Conservation (phyloP, 2,329 filamentous ascomycete species). For the Beauveria asiatica region DNA sequence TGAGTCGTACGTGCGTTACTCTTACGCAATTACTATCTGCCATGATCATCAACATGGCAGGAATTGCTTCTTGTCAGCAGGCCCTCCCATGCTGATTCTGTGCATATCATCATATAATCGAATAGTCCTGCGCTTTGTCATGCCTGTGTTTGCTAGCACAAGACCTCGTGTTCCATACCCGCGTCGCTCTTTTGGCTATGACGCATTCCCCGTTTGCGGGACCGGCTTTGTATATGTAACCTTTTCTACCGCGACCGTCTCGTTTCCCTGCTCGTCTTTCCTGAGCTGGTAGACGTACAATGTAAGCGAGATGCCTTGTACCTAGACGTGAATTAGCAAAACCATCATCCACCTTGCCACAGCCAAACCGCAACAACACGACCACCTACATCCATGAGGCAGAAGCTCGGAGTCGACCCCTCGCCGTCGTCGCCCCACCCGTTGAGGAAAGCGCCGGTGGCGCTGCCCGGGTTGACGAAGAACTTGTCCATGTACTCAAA, state of each 20-base stretch:
- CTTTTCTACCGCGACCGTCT: slow-evolving; percentile 78
- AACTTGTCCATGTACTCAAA: slow-evolving; percentile 70
- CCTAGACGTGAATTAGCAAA: slow-evolving; percentile 43
- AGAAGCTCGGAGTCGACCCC: slow-evolving; percentile 83
- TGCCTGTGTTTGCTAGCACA: not conserved
- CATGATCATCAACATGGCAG: not conserved
- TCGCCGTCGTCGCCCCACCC: slow-evolving; percentile 52
- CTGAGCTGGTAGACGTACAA: slow-evolving; percentile 87
- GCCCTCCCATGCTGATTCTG: not conserved
- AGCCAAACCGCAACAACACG: not conserved
- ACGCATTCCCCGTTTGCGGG: slow-evolving; percentile 45
- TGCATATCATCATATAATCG: slow-evolving; percentile 5
- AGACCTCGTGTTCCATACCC: not conserved
- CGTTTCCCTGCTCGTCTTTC: slow-evolving; percentile 66
- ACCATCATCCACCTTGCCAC: not conserved
- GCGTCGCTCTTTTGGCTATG: slow-evolving; percentile 22
- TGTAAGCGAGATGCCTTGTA: slow-evolving; percentile 91
- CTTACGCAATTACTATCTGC: slow-evolving; percentile 8
- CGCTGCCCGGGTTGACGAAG: slow-evolving; percentile 61
- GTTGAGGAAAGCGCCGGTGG: slow-evolving; percentile 53
- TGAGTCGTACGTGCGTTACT: not conserved
- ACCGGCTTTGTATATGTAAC: slow-evolving; percentile 76
- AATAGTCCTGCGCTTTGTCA: not conserved
- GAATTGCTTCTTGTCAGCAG: not conserved
- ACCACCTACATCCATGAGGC: slow-evolving; percentile 86